Evolutionary conservation across 441 rosid genomes (phyloP).

Genomic region (Adansonia madagascariensis): DNA sequence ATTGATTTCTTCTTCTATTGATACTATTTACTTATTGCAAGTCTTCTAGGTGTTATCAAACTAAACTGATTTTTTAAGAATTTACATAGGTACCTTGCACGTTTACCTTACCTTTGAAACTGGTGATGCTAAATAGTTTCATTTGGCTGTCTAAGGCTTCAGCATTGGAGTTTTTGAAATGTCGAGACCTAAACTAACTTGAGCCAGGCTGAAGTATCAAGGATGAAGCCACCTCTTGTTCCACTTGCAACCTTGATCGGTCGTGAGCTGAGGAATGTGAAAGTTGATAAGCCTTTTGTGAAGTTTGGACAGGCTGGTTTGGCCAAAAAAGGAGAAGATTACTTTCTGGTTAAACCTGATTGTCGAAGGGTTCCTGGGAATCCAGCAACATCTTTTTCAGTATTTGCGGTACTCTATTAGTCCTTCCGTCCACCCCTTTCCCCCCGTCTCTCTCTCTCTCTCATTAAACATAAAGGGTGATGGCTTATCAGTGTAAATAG

Average conservation of each 20-base stretch:
- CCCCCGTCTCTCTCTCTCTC: neutral
- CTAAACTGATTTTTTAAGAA: neutral
- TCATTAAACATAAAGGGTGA: neutral
- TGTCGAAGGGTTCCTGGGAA: slow-evolving; percentile 81
- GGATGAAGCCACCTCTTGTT: slow-evolving; percentile 69
- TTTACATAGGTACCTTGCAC: neutral
- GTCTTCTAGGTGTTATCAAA: too few species aligned
- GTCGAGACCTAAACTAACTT: slow-evolving; percentile 55
- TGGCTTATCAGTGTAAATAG: neutral
- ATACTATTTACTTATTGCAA: neutral
- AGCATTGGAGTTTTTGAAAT: slow-evolving; percentile 39
- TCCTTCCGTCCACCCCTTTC: neutral
- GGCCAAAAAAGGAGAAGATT: slow-evolving; percentile 97
- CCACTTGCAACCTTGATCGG: slow-evolving; percentile 95
- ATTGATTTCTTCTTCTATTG: neutral
- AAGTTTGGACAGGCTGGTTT: slow-evolving; percentile 94
- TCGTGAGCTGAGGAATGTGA: slow-evolving; percentile 84
- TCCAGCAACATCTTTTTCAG: slow-evolving; percentile 74
- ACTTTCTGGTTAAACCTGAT: slow-evolving; percentile 74
- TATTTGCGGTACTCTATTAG: slow-evolving; percentile 69
- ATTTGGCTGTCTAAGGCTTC: slow-evolving; percentile 41
- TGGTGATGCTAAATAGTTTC: slow-evolving; percentile 1
- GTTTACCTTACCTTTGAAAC: neutral
- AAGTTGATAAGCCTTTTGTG: slow-evolving; percentile 76
- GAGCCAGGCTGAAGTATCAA: slow-evolving; percentile 69